Evolutionary conservation across 1,139 yeast species (phyloP).

Genomic region (Geotrichum reessii): DNA sequence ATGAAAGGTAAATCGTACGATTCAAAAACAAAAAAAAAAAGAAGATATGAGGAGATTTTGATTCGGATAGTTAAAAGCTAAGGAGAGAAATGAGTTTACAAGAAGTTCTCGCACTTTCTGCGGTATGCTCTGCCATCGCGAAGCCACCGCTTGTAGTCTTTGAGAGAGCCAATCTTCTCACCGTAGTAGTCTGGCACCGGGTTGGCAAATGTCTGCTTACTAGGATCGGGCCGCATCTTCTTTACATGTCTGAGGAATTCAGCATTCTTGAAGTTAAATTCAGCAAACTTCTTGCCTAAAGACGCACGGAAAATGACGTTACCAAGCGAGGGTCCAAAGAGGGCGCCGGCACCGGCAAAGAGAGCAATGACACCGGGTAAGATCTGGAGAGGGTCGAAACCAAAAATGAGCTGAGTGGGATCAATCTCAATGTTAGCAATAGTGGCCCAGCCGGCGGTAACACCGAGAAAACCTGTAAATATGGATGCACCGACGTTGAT

Average conservation of each 20-base stretch:
- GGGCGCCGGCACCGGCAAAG: conserved; percentile 75
- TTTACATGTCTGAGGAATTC: conserved; percentile 68
- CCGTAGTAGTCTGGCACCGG: conserved; percentile 98
- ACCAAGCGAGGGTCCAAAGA: conserved; percentile 82
- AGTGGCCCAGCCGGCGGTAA: conserved; percentile 66
- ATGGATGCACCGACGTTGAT: conserved; percentile 63
- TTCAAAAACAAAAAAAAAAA: neutral
- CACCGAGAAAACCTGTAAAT: conserved; percentile 62
- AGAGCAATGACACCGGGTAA: conserved; percentile 47
- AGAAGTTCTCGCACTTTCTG: conserved; percentile 76
- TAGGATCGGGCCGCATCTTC: conserved; percentile 82
- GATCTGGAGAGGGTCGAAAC: conserved; percentile 81
- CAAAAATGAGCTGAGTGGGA: conserved; percentile 73
- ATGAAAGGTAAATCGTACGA: neutral
- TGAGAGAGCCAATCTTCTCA: conserved; percentile 81
- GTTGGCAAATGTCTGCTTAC: conserved; percentile 84
- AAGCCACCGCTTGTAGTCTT: conserved; percentile 90
- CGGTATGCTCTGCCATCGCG: conserved; percentile 89
- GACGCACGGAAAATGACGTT: conserved; percentile 56
- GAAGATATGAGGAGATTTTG: neutral
- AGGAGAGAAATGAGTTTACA: conserved; percentile 37
- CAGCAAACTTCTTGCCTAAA: conserved; percentile 42
- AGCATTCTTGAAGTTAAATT: conserved; percentile 52
- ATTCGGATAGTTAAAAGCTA: neutral
- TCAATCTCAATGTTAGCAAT: conserved; percentile 78